These are phyloP conservation scores for Isabelozyma rhagii DNA, from an alignment of 805 yeast genomes.

Conservation along the genomic window DNA sequence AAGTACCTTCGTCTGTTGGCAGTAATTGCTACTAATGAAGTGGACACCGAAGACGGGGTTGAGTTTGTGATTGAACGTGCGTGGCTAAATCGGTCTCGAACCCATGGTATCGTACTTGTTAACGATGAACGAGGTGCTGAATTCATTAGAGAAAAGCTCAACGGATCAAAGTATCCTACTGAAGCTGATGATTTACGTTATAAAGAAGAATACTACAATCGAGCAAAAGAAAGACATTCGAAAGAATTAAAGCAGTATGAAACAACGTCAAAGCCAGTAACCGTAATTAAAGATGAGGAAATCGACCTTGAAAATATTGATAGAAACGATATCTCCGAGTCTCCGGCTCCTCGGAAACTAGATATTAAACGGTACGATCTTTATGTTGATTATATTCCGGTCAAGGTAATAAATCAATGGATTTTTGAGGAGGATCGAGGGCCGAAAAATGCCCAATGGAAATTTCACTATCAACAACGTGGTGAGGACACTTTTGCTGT, in stretches of 20 bases:
- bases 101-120: slow-evolving; percentile 42
- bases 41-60: background rate
- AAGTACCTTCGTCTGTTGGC: slow-evolving; percentile 29
- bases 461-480: slow-evolving; percentile 29
- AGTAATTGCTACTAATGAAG: slow-evolving; percentile 9
- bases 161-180: slow-evolving; percentile 33
- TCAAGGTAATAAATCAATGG: slow-evolving; percentile 44
- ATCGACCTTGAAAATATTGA: too few species aligned
- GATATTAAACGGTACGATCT: slow-evolving; percentile 19
- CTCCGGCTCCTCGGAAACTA: slow-evolving; percentile 10
- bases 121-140: slow-evolving; percentile 40
- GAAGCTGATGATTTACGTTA: slow-evolving; percentile 16
- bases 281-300: too few species aligned
- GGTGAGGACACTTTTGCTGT: slow-evolving; percentile 25
- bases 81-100: slow-evolving; percentile 40
- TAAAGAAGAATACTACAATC: background rate
- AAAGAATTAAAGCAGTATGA: too few species aligned
- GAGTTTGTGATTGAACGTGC: slow-evolving; percentile 35
- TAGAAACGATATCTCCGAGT: too few species aligned
- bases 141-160: slow-evolving; percentile 28
- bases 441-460: slow-evolving; percentile 46
- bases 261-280: too few species aligned
- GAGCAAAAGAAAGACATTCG: too few species aligned
- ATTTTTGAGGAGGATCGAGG: slow-evolving; percentile 44
- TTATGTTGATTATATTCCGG: slow-evolving; percentile 44